phyloP scores from a whole-genome alignment of 495 filamentous ascomycete genomes.

The Penicillium pancosmium region DNA sequence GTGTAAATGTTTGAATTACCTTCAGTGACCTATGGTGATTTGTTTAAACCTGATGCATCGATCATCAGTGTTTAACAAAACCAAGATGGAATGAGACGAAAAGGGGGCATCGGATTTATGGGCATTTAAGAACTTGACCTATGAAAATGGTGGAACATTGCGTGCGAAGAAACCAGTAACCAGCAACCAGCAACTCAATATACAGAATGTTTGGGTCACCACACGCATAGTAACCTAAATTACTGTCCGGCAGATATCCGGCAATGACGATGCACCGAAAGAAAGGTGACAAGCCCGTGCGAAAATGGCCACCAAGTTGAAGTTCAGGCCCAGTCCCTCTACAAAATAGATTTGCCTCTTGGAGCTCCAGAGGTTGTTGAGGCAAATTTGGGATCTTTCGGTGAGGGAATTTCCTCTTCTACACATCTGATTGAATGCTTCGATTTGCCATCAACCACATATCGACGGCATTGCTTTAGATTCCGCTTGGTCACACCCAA shows the following conservation, averaged over 20 bases:
- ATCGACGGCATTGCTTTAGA: constrained; percentile 18
- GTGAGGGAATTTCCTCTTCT: constrained; percentile 11
- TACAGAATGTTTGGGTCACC: constrained; percentile 14
- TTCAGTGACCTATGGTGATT: background rate
- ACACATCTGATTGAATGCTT: constrained; percentile 11
- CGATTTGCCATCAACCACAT: constrained; percentile 25
- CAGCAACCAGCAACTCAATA: background rate
- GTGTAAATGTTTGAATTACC: background rate
- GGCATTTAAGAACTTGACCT: constrained; percentile 13
- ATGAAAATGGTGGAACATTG: constrained; percentile 12
- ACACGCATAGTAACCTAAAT: constrained; percentile 13
- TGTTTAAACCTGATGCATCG: background rate
- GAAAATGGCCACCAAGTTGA: constrained; percentile 22
- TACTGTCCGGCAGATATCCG: constrained; percentile 3
- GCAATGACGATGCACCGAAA: constrained; percentile 9
- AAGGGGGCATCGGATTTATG: constrained; percentile 19
- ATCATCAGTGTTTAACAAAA: constrained; percentile 1
- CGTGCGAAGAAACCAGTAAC: constrained; percentile 7
- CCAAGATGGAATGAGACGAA: constrained; percentile 1
- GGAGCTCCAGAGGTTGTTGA: constrained; percentile 10
- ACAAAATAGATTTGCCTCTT: constrained; percentile 21
- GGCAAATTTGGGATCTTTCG: constrained; percentile 24
- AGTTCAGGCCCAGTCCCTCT: background rate
- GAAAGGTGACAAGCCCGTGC: background rate
- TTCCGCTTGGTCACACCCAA: background rate